A percentile compares a stretch with the other conserved stretches of the same genome.
These are phyloP conservation scores for Naganishia liquefaciens DNA, from an alignment of 1,284 basidiomycete genomes.

Conservation along the genomic window DNA sequence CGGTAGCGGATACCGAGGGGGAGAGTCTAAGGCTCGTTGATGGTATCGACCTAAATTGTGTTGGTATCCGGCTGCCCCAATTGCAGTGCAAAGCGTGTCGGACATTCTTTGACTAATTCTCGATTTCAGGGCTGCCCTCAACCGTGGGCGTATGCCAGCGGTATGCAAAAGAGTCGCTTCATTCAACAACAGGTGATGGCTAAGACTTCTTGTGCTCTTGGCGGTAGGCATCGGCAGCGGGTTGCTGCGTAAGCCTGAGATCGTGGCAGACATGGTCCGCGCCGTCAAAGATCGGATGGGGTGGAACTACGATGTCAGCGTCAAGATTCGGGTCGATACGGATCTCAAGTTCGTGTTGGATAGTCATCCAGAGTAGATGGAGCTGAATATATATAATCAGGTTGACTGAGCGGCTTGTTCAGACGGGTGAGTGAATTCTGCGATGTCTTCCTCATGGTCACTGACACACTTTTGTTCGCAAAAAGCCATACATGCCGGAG, in stretches of 20 bases:
- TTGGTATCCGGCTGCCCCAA: no score
- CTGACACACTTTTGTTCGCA: neutral
- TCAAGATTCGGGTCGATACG: slow-evolving; percentile 63
- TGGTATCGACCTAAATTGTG: slow-evolving; percentile 63
- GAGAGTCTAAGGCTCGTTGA: slow-evolving; percentile 52
- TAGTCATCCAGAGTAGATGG: neutral
- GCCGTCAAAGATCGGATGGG: slow-evolving; percentile 60
- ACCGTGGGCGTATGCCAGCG: slow-evolving; percentile 56
- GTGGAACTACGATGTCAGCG: slow-evolving; percentile 59
- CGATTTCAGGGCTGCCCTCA: slow-evolving; percentile 56
- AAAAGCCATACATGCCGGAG: slow-evolving; percentile 48
- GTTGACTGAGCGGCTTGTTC: slow-evolving; percentile 58
- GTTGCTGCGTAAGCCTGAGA: slow-evolving; percentile 61
- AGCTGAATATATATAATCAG: slow-evolving; percentile 38
- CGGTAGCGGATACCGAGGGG: slow-evolving; percentile 38
- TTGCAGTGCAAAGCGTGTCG: neutral
- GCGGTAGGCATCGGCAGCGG: slow-evolving; percentile 60
- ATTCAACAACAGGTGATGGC: no score
- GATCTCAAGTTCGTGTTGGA: slow-evolving; percentile 53
- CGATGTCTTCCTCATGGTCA: neutral
- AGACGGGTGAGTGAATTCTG: slow-evolving; percentile 45
- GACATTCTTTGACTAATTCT: neutral
- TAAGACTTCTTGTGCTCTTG: slow-evolving; percentile 31
- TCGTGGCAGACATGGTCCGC: slow-evolving; percentile 61
- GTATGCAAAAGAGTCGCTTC: neutral